Evolutionary conservation across 805 yeast genomes (phyloP).

Genomic region (Saccharomycopsis vini): DNA sequence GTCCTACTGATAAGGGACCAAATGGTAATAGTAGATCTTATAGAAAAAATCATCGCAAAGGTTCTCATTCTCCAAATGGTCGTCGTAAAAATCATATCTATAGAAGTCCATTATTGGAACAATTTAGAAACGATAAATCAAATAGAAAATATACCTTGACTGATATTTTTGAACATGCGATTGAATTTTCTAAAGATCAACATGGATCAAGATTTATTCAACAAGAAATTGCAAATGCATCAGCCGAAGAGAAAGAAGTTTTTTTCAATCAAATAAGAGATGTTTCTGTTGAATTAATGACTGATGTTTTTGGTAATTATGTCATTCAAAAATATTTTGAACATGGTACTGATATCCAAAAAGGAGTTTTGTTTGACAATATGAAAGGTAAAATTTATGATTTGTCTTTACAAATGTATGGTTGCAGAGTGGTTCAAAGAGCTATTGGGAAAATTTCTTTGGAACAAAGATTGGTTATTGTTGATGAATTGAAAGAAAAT

Average conservation of each 20-base stretch:
- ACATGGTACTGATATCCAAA: conserved; percentile 63
- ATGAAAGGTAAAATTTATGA: conserved; percentile 70
- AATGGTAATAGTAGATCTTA: conserved; percentile 1
- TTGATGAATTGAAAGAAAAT: conserved; percentile 58
- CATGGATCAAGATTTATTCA: conserved; percentile 97
- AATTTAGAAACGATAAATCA: conserved; percentile 58
- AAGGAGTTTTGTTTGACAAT: conserved; percentile 52
- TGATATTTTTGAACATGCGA: conserved; percentile 78
- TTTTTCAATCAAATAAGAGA: conserved; percentile 79
- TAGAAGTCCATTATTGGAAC: conserved; percentile 76
- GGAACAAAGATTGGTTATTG: conserved; percentile 57
- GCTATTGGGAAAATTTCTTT: conserved; percentile 69
- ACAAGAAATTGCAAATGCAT: conserved; percentile 62
- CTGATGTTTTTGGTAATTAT: conserved; percentile 96
- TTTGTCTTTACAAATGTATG: conserved; percentile 90
- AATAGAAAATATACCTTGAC: conserved; percentile 54
- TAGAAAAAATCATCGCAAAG: conserved; percentile 2
- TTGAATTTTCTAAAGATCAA: conserved; percentile 91
- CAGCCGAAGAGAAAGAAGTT: conserved; percentile 63
- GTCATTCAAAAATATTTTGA: conserved; percentile 94
- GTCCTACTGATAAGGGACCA: conserved; percentile 7
- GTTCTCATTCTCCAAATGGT: conserved; percentile 9
- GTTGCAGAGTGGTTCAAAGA: conserved; percentile 93
- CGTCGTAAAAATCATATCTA: conserved; percentile 37
- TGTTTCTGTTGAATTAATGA: conserved; percentile 69